Evolutionary conservation across 441 rosid genomes (phyloP).

Genomic region (Viola pubescens): DNA sequence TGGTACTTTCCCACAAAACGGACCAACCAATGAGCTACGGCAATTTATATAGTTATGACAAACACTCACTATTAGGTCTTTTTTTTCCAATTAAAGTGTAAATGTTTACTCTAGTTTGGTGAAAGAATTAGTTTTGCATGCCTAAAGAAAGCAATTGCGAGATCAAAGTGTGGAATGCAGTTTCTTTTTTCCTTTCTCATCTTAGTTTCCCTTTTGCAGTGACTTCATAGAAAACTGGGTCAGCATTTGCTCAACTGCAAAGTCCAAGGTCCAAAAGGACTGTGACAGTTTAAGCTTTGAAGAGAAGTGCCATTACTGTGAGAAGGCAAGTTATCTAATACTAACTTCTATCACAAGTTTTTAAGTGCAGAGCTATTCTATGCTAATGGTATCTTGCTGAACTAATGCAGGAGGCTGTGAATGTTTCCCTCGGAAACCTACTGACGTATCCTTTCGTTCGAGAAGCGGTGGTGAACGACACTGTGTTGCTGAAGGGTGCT

Average conservation of each 20-base stretch:
- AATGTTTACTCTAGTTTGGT: no score
- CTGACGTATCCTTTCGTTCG: constrained; percentile 89
- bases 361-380: background rate
- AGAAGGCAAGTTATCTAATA: constrained; percentile 47
- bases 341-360: background rate
- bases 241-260: constrained; percentile 63
- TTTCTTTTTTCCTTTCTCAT: background rate
- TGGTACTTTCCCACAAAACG: no score
- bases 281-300: constrained; percentile 29
- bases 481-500: constrained; percentile 58
- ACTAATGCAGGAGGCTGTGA: constrained; percentile 76
- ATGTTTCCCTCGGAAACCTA: constrained; percentile 78
- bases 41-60: no score
- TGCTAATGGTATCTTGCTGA: no score
- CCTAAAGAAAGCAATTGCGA: no score
- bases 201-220: constrained; percentile 31
- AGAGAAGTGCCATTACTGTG: constrained; percentile 67
- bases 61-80: no score
- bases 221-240: constrained; percentile 91
- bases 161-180: no score
- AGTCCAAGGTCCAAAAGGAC: constrained; percentile 54
- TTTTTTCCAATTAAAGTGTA: no score
- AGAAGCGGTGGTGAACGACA: constrained; percentile 50
- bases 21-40: no score
- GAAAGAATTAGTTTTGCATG: no score